A percentile compares a stretch with the other conserved stretches of the same genome.
phyloP scores from a whole-genome alignment of 2,329 filamentous ascomycete genomes.

The Verticillium longisporum region DNA sequence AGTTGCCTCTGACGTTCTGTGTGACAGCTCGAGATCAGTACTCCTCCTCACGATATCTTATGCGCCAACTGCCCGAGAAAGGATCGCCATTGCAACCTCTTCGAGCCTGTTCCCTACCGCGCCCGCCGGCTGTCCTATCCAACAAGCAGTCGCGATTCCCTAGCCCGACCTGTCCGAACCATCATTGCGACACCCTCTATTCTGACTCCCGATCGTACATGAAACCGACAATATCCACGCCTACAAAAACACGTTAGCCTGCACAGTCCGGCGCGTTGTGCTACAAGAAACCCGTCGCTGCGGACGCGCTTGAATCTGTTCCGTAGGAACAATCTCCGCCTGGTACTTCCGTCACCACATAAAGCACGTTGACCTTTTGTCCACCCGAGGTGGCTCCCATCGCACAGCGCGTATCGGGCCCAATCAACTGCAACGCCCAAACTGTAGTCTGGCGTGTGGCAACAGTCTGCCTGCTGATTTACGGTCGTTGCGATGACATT shows the following conservation, averaged over 20 bases:
- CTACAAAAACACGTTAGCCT: neutral
- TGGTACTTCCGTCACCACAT: neutral
- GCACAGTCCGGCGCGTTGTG: neutral
- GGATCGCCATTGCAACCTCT: neutral
- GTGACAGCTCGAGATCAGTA: neutral
- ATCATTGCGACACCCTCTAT: neutral
- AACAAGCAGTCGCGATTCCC: no score
- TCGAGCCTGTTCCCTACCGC: neutral
- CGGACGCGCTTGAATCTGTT: neutral
- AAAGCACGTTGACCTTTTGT: neutral
- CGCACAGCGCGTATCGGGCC: constrained; percentile 8
- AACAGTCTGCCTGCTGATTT: neutral
- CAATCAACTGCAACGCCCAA: constrained; percentile 4
- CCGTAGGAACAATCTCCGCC: constrained; percentile 1
- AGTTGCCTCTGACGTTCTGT: neutral
- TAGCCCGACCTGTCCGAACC: neutral
- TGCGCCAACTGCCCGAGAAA: neutral
- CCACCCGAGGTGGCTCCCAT: neutral
- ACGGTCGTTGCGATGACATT: neutral
- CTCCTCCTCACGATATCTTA: neutral
- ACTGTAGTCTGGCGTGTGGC: neutral
- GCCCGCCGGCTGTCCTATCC: neutral
- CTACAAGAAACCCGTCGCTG: neutral
- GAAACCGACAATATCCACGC: neutral
- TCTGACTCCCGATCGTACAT: neutral